Evolutionary conservation across 148 eudicot genomes (phyloP).

Genomic region (Silene latifolia): DNA sequence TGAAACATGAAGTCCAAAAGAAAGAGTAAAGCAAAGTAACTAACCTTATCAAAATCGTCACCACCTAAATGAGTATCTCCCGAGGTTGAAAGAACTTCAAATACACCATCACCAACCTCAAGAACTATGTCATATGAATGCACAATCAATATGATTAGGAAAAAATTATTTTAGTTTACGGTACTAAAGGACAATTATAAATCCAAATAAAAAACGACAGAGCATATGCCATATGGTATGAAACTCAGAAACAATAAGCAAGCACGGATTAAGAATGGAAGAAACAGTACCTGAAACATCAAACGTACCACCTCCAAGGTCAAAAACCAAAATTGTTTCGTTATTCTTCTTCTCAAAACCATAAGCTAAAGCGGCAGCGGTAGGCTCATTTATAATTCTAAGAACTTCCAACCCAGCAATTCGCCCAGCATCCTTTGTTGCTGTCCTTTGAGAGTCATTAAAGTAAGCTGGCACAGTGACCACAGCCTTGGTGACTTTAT

Average conservation of each 20-base stretch:
- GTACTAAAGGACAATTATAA: not conserved
- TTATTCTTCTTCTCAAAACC: constrained; percentile 96
- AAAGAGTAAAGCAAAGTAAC: not conserved
- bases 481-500: constrained; percentile 83
- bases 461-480: constrained; percentile 96
- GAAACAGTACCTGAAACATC: constrained; percentile 83
- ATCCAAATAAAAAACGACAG: not conserved
- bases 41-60: constrained; percentile 96
- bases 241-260: not conserved
- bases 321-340: constrained; percentile 90
- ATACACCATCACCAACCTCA: constrained; percentile 99
- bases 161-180: not conserved
- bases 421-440: constrained; percentile 97
- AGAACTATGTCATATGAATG: constrained; percentile 47
- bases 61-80: constrained; percentile 99
- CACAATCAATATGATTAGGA: not conserved
- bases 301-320: constrained; percentile 99
- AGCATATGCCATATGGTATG: not conserved
- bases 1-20: not conserved
- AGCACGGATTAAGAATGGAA: not conserved
- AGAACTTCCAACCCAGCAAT: constrained; percentile 95
- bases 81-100: constrained; percentile 95
- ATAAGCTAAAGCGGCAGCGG: constrained; percentile 94
- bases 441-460: constrained; percentile 96
- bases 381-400: constrained; percentile 92